Percentiles rank a stretch among this genome's conserved stretches.
Conservation (phyloP, 805 yeast species). For the Ogataea paraovalis region DNA sequence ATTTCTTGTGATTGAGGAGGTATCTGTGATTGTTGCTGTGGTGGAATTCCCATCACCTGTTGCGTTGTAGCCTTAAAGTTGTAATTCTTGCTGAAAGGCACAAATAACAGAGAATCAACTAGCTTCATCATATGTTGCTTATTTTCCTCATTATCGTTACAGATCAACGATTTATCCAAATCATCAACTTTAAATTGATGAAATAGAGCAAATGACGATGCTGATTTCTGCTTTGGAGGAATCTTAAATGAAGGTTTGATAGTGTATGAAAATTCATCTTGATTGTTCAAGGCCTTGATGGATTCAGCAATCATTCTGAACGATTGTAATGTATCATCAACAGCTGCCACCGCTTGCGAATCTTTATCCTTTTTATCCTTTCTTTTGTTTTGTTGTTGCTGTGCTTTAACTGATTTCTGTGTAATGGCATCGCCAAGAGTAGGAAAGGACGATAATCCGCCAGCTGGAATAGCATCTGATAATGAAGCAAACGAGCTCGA, state of each 20-base stretch:
- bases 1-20: conserved; percentile 28
- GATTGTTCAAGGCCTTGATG: conserved; percentile 22
- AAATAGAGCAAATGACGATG: conserved; percentile 17
- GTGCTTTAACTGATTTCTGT: conserved; percentile 16
- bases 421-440: conserved; percentile 24
- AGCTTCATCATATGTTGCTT: conserved; percentile 23
- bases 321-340: conserved; percentile 23
- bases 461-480: conserved; percentile 4
- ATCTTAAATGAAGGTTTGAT: conserved; percentile 23
- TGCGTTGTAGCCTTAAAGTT: conserved; percentile 19
- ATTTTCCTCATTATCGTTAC: conserved; percentile 13
- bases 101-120: conserved; percentile 30
- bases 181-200: conserved; percentile 20
- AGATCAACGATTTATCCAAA: conserved; percentile 11
- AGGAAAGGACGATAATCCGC: conserved; percentile 28
- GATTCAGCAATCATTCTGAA: conserved; percentile 27
- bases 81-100: conserved; percentile 32
- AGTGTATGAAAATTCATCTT: conserved; percentile 21
- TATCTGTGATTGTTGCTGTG: conserved; percentile 2
- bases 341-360: conserved; percentile 9
- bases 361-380: conserved; percentile 28
- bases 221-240: conserved; percentile 3
- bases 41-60: background rate
- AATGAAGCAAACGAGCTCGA: conserved; percentile 2
- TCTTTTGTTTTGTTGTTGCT: conserved; percentile 17